Conservation (phyloP, 306 rosid species). For the Lathyrus aphaca region DNA sequence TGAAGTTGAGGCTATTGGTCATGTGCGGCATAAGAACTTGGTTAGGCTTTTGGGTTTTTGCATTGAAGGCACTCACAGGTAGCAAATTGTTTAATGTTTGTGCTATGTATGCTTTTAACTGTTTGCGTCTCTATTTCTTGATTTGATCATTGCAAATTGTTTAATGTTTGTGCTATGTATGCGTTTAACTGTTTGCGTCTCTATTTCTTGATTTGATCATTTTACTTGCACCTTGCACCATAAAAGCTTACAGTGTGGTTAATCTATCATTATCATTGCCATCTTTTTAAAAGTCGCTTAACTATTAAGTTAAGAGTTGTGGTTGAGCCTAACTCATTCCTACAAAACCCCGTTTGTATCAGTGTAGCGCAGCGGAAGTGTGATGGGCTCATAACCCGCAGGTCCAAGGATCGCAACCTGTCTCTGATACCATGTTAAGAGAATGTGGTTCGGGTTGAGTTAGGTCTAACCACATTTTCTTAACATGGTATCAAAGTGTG, state of each 20-base stretch:
- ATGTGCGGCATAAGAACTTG: constrained; percentile 85
- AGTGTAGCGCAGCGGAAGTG: too few relatives aligned
- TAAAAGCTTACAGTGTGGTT: constrained; percentile 2
- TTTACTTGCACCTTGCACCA: too few relatives aligned
- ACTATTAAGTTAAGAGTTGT: too few relatives aligned
- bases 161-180: neutral
- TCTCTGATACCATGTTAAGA: too few relatives aligned
- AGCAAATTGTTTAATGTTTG: constrained; percentile 11
- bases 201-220: too few relatives aligned
- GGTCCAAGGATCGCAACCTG: too few relatives aligned
- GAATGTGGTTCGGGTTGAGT: too few relatives aligned
- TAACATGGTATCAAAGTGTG: too few relatives aligned
- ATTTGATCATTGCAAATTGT: neutral
- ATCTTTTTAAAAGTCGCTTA: constrained; percentile 4
- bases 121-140: neutral
- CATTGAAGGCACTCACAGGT: constrained; percentile 89
- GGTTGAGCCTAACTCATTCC: too few relatives aligned
- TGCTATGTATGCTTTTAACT: neutral
- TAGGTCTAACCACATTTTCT: too few relatives aligned
- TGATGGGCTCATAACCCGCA: too few relatives aligned
- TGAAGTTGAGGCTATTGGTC: constrained; percentile 93
- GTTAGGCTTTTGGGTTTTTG: constrained; percentile 85
- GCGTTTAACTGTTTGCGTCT: constrained; percentile 5
- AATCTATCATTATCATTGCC: neutral
- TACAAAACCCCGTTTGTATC: too few relatives aligned